phyloP scores from a whole-genome alignment of 1,284 basidiomycete species.

The Inonotus hispidus region DNA sequence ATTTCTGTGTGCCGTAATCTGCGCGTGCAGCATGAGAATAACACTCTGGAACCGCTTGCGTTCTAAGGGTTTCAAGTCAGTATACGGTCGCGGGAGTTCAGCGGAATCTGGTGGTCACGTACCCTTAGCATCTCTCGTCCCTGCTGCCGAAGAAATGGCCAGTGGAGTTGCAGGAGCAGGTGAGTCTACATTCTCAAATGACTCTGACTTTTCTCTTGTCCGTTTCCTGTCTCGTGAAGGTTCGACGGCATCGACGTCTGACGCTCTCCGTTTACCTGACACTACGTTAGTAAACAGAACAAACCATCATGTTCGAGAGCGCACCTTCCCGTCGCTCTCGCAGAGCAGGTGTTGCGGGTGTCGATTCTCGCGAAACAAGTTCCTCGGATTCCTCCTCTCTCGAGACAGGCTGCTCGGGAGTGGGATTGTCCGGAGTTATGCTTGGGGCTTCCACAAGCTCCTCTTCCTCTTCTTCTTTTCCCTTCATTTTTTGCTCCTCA shows the following conservation, averaged over 20 bases:
- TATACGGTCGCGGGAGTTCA: constrained; percentile 24
- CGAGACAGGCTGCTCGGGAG: background rate
- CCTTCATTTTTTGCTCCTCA: constrained; percentile 18
- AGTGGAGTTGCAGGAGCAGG: constrained; percentile 30
- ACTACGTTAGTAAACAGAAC: background rate
- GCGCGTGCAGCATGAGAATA: constrained; percentile 73
- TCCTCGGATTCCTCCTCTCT: constrained; percentile 6
- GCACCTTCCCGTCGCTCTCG: constrained; percentile 11
- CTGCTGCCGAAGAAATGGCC: background rate
- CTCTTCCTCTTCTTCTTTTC: constrained; percentile 8
- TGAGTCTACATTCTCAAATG: constrained; percentile 58
- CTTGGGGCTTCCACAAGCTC: constrained; percentile 20
- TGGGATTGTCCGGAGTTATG: background rate
- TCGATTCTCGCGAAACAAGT: constrained; percentile 8
- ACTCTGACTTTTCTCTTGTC: constrained; percentile 61
- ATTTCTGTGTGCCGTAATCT: constrained; percentile 79
- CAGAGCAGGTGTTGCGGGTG: background rate
- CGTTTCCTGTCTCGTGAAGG: constrained; percentile 57
- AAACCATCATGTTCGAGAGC: background rate
- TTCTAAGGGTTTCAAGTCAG: constrained; percentile 41
- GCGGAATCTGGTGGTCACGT: constrained; percentile 23
- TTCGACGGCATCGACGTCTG: constrained; percentile 48
- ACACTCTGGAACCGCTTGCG: constrained; percentile 76
- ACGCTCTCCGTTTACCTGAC: constrained; percentile 64
- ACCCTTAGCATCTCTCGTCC: constrained; percentile 15